Percentiles rank a stretch among this genome's conserved stretches.
These are phyloP conservation scores for Fraxinus cuspidata DNA, from an alignment of 257 asterid species.

Conservation along the genomic window DNA sequence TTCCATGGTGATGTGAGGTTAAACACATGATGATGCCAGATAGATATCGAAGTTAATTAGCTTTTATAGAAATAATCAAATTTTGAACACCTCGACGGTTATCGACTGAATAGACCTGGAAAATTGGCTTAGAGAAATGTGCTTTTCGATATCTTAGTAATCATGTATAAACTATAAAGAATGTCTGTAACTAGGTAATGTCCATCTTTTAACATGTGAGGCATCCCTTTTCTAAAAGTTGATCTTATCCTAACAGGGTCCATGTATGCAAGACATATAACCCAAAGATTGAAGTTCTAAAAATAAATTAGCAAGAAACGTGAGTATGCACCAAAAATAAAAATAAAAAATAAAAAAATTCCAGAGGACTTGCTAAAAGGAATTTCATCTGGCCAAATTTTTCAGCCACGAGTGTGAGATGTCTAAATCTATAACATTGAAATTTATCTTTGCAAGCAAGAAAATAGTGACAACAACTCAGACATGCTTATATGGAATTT, in stretches of 20 bases:
- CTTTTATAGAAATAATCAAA: background rate
- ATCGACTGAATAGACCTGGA: background rate
- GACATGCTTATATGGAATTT: conserved; percentile 23
- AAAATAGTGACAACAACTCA: conserved; percentile 8
- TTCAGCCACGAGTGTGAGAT: background rate
- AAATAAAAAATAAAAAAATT: too few relatives aligned
- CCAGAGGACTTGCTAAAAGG: background rate
- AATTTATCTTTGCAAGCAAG: background rate
- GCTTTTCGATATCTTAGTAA: background rate
- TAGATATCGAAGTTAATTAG: background rate
- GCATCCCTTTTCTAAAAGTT: background rate
- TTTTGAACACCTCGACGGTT: background rate
- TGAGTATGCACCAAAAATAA: background rate
- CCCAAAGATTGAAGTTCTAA: background rate
- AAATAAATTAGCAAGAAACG: background rate
- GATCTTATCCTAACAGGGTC: background rate
- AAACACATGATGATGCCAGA: background rate
- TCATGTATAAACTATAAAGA: background rate
- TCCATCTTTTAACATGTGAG: background rate
- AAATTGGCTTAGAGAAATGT: background rate
- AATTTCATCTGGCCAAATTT: background rate
- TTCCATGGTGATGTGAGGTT: background rate
- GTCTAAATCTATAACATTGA: background rate
- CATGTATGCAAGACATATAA: background rate
- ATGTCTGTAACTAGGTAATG: background rate